A percentile compares a stretch with the other conserved stretches of the same genome.
Evolutionary conservation across 306 rosid species (phyloP).

Genomic region (Medicago lupulina): DNA sequence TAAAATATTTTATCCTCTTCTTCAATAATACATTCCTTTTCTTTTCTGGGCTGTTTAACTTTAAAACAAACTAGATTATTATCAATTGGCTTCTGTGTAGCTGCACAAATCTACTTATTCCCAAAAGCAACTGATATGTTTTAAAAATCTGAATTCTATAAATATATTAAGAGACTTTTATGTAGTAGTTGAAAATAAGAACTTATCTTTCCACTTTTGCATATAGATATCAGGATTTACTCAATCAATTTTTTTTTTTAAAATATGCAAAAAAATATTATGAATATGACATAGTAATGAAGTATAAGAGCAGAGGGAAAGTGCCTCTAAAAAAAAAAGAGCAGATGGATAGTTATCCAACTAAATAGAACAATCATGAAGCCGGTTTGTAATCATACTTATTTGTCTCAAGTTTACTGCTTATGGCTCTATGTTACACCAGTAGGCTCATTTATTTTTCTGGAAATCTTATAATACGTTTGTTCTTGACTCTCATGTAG

Average conservation of each 20-base stretch:
- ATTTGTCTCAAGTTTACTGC: constrained; percentile 13
- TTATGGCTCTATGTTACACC: constrained; percentile 2
- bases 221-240: neutral
- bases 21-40: neutral
- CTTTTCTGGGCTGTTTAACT: neutral
- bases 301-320: constrained; percentile 13
- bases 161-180: neutral
- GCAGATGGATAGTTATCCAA: constrained; percentile 15
- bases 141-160: neutral
- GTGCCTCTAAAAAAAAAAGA: neutral
- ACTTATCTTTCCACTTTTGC: constrained; percentile 29
- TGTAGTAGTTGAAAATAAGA: constrained; percentile 10
- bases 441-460: constrained; percentile 5
- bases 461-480: constrained; percentile 1
- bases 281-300: constrained; percentile 8
- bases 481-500: constrained; percentile 55
- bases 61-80: neutral
- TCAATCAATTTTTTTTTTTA: constrained; percentile 1
- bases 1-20: constrained; percentile 11
- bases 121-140: constrained; percentile 26
- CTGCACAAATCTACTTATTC: constrained; percentile 4
- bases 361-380: constrained; percentile 20
- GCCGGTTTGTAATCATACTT: constrained; percentile 33
- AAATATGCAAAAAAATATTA: constrained; percentile 13
- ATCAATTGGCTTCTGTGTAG: neutral